A percentile compares a stretch with the other conserved stretches of the same genome.
phyloP scores from a whole-genome alignment of 768 basidiomycete species.

The Sutorius australiensis region DNA sequence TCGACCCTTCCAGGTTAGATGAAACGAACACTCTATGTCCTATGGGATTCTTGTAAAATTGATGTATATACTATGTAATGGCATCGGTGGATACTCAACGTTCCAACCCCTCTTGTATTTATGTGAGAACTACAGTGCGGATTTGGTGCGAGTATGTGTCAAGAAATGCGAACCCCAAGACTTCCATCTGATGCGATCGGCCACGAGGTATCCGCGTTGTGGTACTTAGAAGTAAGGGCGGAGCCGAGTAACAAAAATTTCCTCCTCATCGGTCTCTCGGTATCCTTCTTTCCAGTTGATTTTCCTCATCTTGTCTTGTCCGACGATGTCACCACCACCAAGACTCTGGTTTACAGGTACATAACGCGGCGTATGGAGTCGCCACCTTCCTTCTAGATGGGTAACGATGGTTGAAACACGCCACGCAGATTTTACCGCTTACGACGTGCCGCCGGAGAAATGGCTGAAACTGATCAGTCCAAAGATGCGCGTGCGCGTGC shows the following conservation, averaged over 20 bases:
- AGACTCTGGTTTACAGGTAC: constrained; percentile 4
- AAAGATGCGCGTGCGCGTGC: constrained; percentile 5
- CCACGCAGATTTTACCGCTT: constrained; percentile 9
- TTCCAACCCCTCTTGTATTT: neutral
- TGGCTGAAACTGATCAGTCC: constrained; percentile 6
- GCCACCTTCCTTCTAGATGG: neutral
- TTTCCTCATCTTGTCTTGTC: neutral
- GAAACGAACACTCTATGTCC: neutral
- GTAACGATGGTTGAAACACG: neutral
- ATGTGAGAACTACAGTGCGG: neutral
- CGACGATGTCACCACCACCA: neutral
- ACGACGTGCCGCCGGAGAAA: constrained; percentile 8
- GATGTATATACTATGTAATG: neutral
- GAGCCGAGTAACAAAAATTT: neutral
- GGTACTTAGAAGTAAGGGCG: neutral
- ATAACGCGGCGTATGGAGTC: neutral
- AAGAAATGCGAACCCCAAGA: neutral
- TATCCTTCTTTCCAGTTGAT: neutral
- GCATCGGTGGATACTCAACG: neutral
- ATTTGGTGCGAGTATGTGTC: neutral
- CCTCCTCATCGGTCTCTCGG: neutral
- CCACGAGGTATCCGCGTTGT: neutral
- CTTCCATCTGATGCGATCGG: neutral
- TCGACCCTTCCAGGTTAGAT: neutral
- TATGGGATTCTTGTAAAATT: neutral